These are phyloP conservation scores for Saccharomyces hybrid DNA, from an alignment of 1,139 yeast species.

Conservation along the genomic window DNA sequence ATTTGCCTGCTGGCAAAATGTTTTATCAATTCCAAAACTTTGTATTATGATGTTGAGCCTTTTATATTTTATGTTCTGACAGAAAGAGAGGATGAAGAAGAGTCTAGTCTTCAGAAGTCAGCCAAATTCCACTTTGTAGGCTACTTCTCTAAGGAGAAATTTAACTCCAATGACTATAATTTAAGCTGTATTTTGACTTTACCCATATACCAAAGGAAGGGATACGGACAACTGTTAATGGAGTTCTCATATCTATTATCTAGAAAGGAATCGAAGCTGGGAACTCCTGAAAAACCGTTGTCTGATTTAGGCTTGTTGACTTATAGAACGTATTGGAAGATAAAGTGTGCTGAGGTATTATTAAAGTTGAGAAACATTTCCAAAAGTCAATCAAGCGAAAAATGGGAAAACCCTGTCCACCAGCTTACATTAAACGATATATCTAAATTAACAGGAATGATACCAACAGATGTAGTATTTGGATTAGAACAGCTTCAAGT, in stretches of 20 bases:
- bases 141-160: slow-evolving; percentile 84
- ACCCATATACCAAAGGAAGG: slow-evolving; percentile 82
- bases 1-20: slow-evolving; percentile 82
- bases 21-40: slow-evolving; percentile 81
- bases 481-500: slow-evolving; percentile 75
- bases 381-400: not conserved
- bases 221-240: slow-evolving; percentile 82
- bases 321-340: slow-evolving; percentile 82
- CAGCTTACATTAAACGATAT: slow-evolving; percentile 50
- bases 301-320: slow-evolving; percentile 81
- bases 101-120: slow-evolving; percentile 7
- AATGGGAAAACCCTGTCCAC: not conserved
- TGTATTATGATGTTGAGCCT: slow-evolving; percentile 93
- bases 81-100: slow-evolving; percentile 46
- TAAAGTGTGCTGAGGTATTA: slow-evolving; percentile 44
- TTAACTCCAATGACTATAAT: slow-evolving; percentile 67
- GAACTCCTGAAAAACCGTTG: slow-evolving; percentile 93
- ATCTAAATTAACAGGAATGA: slow-evolving; percentile 75
- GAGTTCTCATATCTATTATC: slow-evolving; percentile 82
- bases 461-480: slow-evolving; percentile 75
- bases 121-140: slow-evolving; percentile 75
- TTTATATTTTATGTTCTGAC: slow-evolving; percentile 82
- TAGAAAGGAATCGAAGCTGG: slow-evolving; percentile 65
- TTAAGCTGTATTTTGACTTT: slow-evolving; percentile 85
- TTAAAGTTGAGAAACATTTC: not conserved